A percentile compares a stretch with the other conserved stretches of the same genome.
Conservation (phyloP, 2,329 filamentous ascomycete species). For the Fusarium neocosmosporiellum region DNA sequence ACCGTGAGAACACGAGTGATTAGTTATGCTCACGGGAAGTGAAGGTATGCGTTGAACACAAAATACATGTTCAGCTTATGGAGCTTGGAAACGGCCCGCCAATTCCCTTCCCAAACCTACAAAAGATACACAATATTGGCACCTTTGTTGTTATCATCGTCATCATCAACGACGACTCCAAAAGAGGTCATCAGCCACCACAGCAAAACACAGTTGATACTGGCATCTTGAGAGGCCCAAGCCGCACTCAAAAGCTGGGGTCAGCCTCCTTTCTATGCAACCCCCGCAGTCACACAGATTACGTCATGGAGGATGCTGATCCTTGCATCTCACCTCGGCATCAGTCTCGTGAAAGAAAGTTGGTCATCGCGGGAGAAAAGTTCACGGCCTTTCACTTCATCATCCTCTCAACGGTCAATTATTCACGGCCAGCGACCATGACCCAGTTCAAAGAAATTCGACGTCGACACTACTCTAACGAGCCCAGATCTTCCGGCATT, state of each 20-base stretch:
- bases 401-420: neutral
- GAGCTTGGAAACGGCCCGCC: neutral
- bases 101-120: too few relatives aligned
- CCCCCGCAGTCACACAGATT: neutral
- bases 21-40: neutral
- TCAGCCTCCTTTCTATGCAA: neutral
- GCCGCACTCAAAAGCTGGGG: neutral
- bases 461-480: constrained; percentile 12
- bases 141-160: too few relatives aligned
- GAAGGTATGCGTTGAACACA: neutral
- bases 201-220: neutral
- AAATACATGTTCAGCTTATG: neutral
- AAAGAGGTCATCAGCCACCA: too few relatives aligned
- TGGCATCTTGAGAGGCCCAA: neutral
- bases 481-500: constrained; percentile 12
- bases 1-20: too few relatives aligned
- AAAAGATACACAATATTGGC: too few relatives aligned
- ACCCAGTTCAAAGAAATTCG: constrained; percentile 11
- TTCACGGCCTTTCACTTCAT: neutral
- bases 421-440: neutral
- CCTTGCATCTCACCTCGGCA: neutral
- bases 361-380: neutral
- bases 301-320: neutral
- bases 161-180: too few relatives aligned
- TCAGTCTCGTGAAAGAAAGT: neutral